A percentile compares a stretch with the other conserved stretches of the same genome.
phyloP scores from a whole-genome alignment of 2,329 filamentous ascomycete genomes.

The Zasmidium citrigriseum region DNA sequence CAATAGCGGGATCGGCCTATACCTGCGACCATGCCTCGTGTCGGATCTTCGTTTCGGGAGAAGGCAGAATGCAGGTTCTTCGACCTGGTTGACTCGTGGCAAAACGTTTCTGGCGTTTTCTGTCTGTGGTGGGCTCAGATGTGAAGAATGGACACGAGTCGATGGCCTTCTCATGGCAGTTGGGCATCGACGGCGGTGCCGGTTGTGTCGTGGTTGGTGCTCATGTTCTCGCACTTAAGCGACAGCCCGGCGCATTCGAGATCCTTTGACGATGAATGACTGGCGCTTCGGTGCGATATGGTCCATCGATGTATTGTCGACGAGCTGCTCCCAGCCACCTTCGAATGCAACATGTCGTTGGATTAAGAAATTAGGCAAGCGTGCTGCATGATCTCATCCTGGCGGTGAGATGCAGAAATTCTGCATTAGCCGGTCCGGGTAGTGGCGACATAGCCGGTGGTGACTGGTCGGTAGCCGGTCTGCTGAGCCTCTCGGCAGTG shows the following conservation, averaged over 20 bases:
- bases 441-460: not conserved
- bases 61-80: not conserved
- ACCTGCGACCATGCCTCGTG: not conserved
- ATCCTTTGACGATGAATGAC: not conserved
- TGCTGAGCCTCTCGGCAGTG: not conserved
- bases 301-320: not conserved
- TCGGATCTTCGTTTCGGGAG: not conserved
- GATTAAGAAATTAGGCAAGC: not conserved
- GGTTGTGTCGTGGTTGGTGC: not conserved
- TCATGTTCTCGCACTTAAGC: not conserved
- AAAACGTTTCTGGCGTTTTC: not conserved
- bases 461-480: no score
- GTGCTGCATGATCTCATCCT: slow-evolving; percentile 1
- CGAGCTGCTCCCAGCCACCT: not conserved
- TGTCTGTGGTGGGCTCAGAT: not conserved
- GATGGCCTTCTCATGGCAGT: not conserved
- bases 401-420: not conserved
- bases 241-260: not conserved
- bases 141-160: not conserved
- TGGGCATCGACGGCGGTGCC: slow-evolving; percentile 5
- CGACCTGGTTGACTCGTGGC: slow-evolving; percentile 3
- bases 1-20: slow-evolving; percentile 7
- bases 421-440: not conserved
- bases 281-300: not conserved
- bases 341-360: not conserved